Percentiles rank a stretch among this genome's conserved stretches.
Conservation (phyloP, 2,329 filamentous ascomycete genomes). For the Diplocarpon rosae region DNA sequence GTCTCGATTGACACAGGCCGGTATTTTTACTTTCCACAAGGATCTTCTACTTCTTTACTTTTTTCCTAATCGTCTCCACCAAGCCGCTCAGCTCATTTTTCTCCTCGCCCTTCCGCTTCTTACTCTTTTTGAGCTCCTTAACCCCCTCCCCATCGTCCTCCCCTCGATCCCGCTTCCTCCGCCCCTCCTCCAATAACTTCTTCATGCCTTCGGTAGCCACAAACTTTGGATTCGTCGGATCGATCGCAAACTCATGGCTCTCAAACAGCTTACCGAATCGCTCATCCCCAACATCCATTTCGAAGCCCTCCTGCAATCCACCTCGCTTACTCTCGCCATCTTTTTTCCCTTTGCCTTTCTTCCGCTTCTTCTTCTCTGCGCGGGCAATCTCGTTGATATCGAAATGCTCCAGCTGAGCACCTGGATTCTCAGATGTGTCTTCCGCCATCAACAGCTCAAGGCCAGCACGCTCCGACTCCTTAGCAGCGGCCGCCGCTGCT, state of each 20-base stretch:
- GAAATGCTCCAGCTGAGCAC: slow-evolving; percentile 64
- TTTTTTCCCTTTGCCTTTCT: slow-evolving; percentile 46
- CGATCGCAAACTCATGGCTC: slow-evolving; percentile 89
- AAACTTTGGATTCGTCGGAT: slow-evolving; percentile 86
- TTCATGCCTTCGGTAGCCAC: slow-evolving; percentile 84
- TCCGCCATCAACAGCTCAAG: slow-evolving; percentile 76
- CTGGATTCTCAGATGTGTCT: slow-evolving; percentile 43
- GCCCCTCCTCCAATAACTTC: slow-evolving; percentile 73
- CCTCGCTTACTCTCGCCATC: slow-evolving; percentile 36
- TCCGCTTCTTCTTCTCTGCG: slow-evolving; percentile 70
- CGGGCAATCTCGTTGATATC: slow-evolving; percentile 87
- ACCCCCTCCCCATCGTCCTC: slow-evolving; percentile 31
- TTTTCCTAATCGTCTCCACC: slow-evolving; percentile 25
- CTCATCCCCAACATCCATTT: slow-evolving; percentile 70
- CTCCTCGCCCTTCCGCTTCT: slow-evolving; percentile 29
- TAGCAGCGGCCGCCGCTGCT: slow-evolving; percentile 56
- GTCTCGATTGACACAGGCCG: neutral
- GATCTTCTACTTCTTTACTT: slow-evolving; percentile 12
- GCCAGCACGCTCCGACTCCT: slow-evolving; percentile 60
- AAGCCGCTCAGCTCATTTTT: slow-evolving; percentile 20
- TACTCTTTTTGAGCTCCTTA: slow-evolving; percentile 29
- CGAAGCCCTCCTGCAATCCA: slow-evolving; percentile 51
- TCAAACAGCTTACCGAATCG: slow-evolving; percentile 77
- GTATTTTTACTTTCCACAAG: neutral
- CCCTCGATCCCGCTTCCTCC: slow-evolving; percentile 61